A percentile compares a stretch with the other conserved stretches of the same genome.
These are phyloP conservation scores for Boletus tomentosulus DNA, from an alignment of 768 basidiomycete genomes.

Conservation along the genomic window DNA sequence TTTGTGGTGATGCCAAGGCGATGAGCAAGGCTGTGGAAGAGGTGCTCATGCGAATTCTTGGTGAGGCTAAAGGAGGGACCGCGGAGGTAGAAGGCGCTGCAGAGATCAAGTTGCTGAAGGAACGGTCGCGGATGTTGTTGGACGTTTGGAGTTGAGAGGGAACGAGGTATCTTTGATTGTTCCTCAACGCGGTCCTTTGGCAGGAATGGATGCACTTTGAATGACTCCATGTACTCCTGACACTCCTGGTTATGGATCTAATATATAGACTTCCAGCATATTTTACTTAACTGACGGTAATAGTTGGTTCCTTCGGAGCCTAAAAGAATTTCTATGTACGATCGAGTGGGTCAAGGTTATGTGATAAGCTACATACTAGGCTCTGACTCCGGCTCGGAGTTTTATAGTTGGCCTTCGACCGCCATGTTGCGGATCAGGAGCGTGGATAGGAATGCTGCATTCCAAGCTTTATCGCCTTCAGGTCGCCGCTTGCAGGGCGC, in stretches of 20 bases:
- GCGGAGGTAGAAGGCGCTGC: slow-evolving; percentile 85
- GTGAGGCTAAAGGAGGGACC: slow-evolving; percentile 89
- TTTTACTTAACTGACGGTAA: neutral
- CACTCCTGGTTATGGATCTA: slow-evolving; percentile 10
- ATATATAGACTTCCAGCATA: slow-evolving; percentile 15
- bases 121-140: slow-evolving; percentile 79
- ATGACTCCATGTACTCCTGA: slow-evolving; percentile 8
- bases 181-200: neutral
- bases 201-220: neutral
- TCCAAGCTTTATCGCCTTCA: slow-evolving; percentile 13
- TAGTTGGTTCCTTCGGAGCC: neutral
- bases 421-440: slow-evolving; percentile 19
- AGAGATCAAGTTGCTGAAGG: slow-evolving; percentile 93
- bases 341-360: neutral
- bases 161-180: neutral
- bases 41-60: slow-evolving; percentile 75
- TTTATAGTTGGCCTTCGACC: neutral
- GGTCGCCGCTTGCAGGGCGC: slow-evolving; percentile 1
- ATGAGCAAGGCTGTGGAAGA: slow-evolving; percentile 98
- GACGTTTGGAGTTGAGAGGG: slow-evolving; percentile 81
- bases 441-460: slow-evolving; percentile 2
- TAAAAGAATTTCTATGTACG: neutral
- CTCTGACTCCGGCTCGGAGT: neutral
- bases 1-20: slow-evolving; percentile 93
- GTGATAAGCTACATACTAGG: neutral